These are phyloP conservation scores for Aspergillus pseudotamarii DNA, from an alignment of 2,329 filamentous ascomycete genomes.

Conservation along the genomic window DNA sequence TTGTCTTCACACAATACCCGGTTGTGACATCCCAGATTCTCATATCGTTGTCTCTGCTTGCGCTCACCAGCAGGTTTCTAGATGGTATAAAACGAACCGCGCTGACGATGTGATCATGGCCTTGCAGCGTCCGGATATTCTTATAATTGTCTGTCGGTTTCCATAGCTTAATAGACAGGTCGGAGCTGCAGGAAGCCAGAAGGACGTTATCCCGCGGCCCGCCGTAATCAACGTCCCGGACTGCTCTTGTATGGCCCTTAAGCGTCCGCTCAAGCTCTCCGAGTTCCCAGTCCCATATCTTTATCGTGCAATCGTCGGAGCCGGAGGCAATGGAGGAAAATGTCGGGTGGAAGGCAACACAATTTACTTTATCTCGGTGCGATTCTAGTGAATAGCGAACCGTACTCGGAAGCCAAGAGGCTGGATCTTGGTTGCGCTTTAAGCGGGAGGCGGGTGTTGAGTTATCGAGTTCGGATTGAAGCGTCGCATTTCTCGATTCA, in stretches of 20 bases:
- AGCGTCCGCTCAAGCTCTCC: conserved; percentile 88
- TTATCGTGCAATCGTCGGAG: conserved; percentile 90
- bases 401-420: conserved; percentile 81
- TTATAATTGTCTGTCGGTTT: conserved; percentile 92
- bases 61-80: conserved; percentile 82
- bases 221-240: conserved; percentile 87
- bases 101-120: conserved; percentile 90
- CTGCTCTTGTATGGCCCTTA: conserved; percentile 88
- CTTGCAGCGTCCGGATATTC: conserved; percentile 86
- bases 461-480: conserved; percentile 83
- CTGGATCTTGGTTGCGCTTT: conserved; percentile 78
- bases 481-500: conserved; percentile 69
- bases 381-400: conserved; percentile 82
- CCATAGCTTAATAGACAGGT: conserved; percentile 94
- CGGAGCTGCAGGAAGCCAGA: conserved; percentile 81
- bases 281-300: conserved; percentile 96
- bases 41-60: conserved; percentile 81
- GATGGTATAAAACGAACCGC: conserved; percentile 86
- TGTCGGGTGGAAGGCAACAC: conserved; percentile 87
- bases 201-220: conserved; percentile 79
- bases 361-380: conserved; percentile 79
- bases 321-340: conserved; percentile 89
- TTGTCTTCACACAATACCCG: conserved; percentile 88
- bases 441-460: conserved; percentile 79
- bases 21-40: conserved; percentile 92